phyloP scores from a whole-genome alignment of 2,329 filamentous ascomycete genomes.

The Periconia digitata region DNA sequence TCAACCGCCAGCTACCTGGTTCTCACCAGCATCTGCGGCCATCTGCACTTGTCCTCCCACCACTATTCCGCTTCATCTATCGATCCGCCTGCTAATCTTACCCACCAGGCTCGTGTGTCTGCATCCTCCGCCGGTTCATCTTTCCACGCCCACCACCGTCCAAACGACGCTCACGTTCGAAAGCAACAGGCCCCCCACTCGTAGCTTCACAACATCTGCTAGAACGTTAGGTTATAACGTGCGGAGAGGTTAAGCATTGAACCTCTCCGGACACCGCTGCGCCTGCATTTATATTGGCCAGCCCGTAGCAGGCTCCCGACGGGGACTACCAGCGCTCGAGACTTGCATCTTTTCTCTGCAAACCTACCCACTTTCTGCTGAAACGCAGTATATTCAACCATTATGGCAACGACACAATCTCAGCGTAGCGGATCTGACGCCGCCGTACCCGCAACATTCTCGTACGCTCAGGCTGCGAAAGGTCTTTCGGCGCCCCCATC shows the following conservation, averaged over 20 bases:
- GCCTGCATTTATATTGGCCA: slow-evolving; percentile 32
- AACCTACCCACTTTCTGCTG: slow-evolving; percentile 4
- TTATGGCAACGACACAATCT: slow-evolving; percentile 32
- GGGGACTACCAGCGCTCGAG: slow-evolving; percentile 28
- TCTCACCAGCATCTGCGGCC: neutral
- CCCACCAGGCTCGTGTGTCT: neutral
- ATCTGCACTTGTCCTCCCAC: neutral
- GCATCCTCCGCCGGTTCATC: neutral
- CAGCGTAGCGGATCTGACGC: slow-evolving; percentile 17
- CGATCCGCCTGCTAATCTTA: neutral
- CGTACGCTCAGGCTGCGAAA: slow-evolving; percentile 94
- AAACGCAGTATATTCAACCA: slow-evolving; percentile 11
- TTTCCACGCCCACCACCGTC: neutral
- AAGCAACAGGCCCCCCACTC: neutral
- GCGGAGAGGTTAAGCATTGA: slow-evolving; percentile 43
- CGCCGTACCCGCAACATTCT: slow-evolving; percentile 65
- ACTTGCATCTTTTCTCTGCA: slow-evolving; percentile 8
- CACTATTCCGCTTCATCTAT: neutral
- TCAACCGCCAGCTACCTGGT: neutral
- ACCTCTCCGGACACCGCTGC: slow-evolving; percentile 45
- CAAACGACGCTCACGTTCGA: neutral
- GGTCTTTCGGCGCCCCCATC: slow-evolving; percentile 61
- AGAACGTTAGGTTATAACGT: slow-evolving; percentile 20
- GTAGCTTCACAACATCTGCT: slow-evolving; percentile 3
- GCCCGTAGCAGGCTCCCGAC: slow-evolving; percentile 32